Evolutionary conservation across 2,329 filamentous ascomycete genomes (phyloP).

Genomic region (Ophiostoma sp.): DNA sequence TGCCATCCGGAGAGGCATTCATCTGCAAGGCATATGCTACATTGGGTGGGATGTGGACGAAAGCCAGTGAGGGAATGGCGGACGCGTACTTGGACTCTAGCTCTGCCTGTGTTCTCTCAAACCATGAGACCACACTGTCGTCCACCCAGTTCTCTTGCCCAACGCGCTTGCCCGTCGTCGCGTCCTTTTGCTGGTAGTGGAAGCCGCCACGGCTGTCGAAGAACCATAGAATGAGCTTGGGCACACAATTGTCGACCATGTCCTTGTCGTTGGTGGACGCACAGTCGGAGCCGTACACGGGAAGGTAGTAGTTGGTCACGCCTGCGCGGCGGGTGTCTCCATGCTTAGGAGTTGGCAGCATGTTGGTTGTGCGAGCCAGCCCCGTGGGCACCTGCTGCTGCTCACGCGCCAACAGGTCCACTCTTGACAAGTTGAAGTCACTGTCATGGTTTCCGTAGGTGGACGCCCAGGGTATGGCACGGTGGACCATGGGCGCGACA

Average conservation of each 20-base stretch:
- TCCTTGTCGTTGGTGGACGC: background rate
- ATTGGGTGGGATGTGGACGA: slow-evolving; percentile 50
- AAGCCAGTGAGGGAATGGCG: slow-evolving; percentile 48
- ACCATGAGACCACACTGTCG: slow-evolving; percentile 47
- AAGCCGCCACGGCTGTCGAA: slow-evolving; percentile 58
- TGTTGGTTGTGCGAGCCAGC: slow-evolving; percentile 31
- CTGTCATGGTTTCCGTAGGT: slow-evolving; percentile 64
- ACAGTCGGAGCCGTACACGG: slow-evolving; percentile 34
- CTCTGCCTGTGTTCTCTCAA: slow-evolving; percentile 39
- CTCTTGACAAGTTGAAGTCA: slow-evolving; percentile 49
- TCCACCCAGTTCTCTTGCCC: slow-evolving; percentile 47
- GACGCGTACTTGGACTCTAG: slow-evolving; percentile 34
- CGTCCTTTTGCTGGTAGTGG: slow-evolving; percentile 38
- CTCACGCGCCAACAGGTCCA: slow-evolving; percentile 35
- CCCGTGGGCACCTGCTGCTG: slow-evolving; percentile 28
- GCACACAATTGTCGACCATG: slow-evolving; percentile 30
- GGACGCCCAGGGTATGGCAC: slow-evolving; percentile 53
- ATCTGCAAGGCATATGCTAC: slow-evolving; percentile 36
- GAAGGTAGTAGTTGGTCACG: slow-evolving; percentile 38
- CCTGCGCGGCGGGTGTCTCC: slow-evolving; percentile 28
- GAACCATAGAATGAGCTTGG: slow-evolving; percentile 57
- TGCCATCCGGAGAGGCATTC: slow-evolving; percentile 25
- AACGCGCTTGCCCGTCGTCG: slow-evolving; percentile 27
- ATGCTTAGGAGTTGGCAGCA: slow-evolving; percentile 28
- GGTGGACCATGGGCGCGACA: slow-evolving; percentile 48